Conservation (phyloP, 2,329 filamentous ascomycete genomes). For the Pseudopithomyces chartarum region DNA sequence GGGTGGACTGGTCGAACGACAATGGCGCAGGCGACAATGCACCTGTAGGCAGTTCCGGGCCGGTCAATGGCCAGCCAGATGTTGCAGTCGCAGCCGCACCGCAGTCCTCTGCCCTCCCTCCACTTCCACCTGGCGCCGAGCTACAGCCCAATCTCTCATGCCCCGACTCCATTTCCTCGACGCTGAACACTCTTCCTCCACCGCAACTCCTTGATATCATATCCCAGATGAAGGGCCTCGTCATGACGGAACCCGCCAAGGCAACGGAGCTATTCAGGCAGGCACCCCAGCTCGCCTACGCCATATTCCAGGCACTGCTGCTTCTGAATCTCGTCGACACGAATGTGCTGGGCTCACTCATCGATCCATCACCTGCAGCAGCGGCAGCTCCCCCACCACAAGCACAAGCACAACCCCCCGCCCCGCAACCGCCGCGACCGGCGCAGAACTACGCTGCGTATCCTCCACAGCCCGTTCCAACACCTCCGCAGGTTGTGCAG, state of each 20-base stretch:
- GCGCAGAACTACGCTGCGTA: constrained; percentile 40
- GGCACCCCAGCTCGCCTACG: constrained; percentile 91
- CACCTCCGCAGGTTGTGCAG: constrained; percentile 53
- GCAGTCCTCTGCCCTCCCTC: constrained; percentile 67
- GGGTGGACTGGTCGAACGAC: constrained; percentile 96
- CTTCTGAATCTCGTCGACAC: constrained; percentile 92
- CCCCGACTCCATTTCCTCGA: constrained; percentile 89
- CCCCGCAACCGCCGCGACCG: constrained; percentile 32
- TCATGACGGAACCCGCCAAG: constrained; percentile 78
- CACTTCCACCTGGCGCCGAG: constrained; percentile 83
- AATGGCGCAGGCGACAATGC: constrained; percentile 68
- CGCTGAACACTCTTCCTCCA: constrained; percentile 82
- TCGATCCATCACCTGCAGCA: constrained; percentile 59
- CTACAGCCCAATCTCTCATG: constrained; percentile 81
- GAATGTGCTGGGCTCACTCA: constrained; percentile 77
- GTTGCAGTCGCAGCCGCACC: constrained; percentile 35
- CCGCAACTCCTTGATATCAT: constrained; percentile 92
- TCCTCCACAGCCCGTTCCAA: constrained; percentile 54
- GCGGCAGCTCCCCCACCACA: constrained; percentile 41
- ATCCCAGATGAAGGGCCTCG: constrained; percentile 89
- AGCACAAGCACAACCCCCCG: constrained; percentile 43
- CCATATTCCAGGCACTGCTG: constrained; percentile 91
- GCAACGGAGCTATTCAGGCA: constrained; percentile 85
- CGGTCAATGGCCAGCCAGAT: constrained; percentile 48
- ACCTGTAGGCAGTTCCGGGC: constrained; percentile 50